Conservation (phyloP, 768 basidiomycete species). For the Hysterangium stoloniferum region DNA sequence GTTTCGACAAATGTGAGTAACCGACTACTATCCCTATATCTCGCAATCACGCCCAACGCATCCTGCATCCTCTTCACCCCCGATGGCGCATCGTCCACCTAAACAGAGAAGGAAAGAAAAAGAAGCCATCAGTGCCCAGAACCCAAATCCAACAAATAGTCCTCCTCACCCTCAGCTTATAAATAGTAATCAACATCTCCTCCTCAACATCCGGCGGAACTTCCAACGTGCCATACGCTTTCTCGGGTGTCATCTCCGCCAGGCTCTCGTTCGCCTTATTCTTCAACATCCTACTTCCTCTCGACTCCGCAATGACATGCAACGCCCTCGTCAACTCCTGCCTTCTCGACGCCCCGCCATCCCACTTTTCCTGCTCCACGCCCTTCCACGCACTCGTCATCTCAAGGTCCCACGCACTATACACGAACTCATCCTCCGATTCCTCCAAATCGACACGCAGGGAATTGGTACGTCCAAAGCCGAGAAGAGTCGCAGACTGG, state of each 20-base stretch:
- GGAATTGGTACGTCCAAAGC: conserved; percentile 55
- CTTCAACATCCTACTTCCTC: conserved; percentile 43
- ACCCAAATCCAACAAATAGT: conserved; percentile 2
- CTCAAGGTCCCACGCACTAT: conserved; percentile 59
- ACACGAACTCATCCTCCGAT: conserved; percentile 61
- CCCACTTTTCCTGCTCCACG: conserved; percentile 25
- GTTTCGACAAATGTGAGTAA: conserved; percentile 56
- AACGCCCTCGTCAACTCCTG: conserved; percentile 60
- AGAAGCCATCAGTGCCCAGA: neutral
- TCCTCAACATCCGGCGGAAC: conserved; percentile 68
- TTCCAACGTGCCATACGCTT: conserved; percentile 66
- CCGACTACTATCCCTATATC: conserved; percentile 64
- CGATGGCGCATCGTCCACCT: conserved; percentile 67
- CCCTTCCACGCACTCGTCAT: conserved; percentile 46
- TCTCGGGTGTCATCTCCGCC: conserved; percentile 54
- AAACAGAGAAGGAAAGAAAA: conserved; percentile 9
- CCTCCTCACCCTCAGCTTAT: conserved; percentile 53
- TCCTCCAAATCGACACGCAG: conserved; percentile 63
- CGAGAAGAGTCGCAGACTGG: conserved; percentile 43
- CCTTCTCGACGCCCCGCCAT: conserved; percentile 39
- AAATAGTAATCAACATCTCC: conserved; percentile 67
- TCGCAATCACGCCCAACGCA: conserved; percentile 67
- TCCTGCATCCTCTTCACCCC: conserved; percentile 66
- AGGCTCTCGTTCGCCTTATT: conserved; percentile 38
- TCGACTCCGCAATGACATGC: conserved; percentile 56